Conservation (phyloP, 495 filamentous ascomycete genomes). For the Zalerion maritima region DNA sequence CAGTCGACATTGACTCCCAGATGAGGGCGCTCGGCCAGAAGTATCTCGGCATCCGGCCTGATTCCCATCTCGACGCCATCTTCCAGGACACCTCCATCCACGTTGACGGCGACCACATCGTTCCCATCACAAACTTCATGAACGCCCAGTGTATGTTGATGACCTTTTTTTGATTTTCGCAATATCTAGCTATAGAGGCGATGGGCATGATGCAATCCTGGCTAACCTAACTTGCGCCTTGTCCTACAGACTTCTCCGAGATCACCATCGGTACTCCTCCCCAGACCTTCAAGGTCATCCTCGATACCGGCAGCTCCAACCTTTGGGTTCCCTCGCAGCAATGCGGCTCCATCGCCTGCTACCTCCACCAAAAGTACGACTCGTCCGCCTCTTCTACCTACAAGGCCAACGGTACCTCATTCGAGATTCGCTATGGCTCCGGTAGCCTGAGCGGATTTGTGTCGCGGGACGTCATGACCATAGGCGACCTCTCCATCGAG, state of each 20-base stretch:
- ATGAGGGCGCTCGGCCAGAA: constrained; percentile 71
- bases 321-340: constrained; percentile 89
- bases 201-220: constrained; percentile 2
- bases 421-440: constrained; percentile 93
- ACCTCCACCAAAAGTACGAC: constrained; percentile 93
- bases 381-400: constrained; percentile 80
- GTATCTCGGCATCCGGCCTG: constrained; percentile 78
- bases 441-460: constrained; percentile 90
- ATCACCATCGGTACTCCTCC: constrained; percentile 85
- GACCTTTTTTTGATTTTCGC: neutral
- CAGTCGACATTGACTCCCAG: constrained; percentile 68
- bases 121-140: constrained; percentile 92
- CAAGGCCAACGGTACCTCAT: constrained; percentile 80
- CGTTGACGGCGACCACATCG: constrained; percentile 53
- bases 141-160: constrained; percentile 84
- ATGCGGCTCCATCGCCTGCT: constrained; percentile 96
- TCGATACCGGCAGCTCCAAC: constrained; percentile 98
- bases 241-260: constrained; percentile 74
- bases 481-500: constrained; percentile 80
- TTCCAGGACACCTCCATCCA: constrained; percentile 64
- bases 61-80: constrained; percentile 52
- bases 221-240: constrained; percentile 16
- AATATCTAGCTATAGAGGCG: too few species aligned
- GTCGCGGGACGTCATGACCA: constrained; percentile 68
- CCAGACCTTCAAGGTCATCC: constrained; percentile 93